Percentiles rank a stretch among this genome's conserved stretches.
Evolutionary conservation across 176 grass and related monocot species (phyloP).

Genomic region (Carex pumila): DNA sequence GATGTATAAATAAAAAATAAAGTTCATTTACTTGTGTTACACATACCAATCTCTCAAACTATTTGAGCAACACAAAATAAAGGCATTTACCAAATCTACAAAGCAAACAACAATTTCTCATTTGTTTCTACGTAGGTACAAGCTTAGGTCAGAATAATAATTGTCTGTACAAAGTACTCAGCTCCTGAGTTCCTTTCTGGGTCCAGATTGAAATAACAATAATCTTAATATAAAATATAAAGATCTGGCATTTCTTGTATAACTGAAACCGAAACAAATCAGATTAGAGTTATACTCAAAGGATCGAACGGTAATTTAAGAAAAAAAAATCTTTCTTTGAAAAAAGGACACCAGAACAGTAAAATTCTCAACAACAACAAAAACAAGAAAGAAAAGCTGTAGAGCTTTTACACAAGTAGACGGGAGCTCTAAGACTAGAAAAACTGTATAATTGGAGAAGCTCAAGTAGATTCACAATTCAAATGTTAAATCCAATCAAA

Average conservation of each 20-base stretch:
- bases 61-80: neutral
- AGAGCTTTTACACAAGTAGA: neutral
- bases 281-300: neutral
- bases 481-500: conserved; percentile 10
- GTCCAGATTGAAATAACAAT: neutral
- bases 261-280: neutral
- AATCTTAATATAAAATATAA: neutral
- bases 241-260: neutral
- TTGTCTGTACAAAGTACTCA: neutral
- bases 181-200: neutral
- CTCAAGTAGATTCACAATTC: neutral
- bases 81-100: neutral
- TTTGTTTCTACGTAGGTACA: neutral
- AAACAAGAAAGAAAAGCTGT: neutral
- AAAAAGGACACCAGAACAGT: neutral
- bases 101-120: neutral
- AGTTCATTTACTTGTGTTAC: neutral
- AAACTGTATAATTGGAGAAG: neutral
- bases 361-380: neutral
- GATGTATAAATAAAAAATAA: neutral
- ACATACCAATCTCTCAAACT: neutral
- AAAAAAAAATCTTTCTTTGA: neutral
- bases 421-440: neutral
- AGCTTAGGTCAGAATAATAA: neutral
- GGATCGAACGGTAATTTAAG: neutral